Evolutionary conservation across 225 moss, liverwort and hornwort genomes (phyloP).

Genomic region (Straminergon stramineum): DNA sequence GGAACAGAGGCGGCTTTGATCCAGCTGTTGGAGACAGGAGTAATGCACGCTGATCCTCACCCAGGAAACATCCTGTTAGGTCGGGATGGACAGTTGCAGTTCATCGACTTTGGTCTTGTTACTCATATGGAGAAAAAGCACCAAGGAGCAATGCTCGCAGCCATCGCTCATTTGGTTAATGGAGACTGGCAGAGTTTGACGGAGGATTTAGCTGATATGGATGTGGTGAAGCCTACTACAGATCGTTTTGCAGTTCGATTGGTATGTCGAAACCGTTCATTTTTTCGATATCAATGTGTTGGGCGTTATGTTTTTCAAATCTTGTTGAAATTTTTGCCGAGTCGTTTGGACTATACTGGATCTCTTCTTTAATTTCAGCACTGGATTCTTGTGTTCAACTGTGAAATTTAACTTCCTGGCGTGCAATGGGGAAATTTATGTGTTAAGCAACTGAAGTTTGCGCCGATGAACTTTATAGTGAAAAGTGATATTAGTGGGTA

Average conservation of each 20-base stretch:
- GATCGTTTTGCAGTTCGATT: conserved; percentile 90
- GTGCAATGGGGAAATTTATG: background rate
- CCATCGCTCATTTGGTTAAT: conserved; percentile 92
- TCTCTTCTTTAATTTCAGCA: background rate
- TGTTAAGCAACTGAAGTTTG: background rate
- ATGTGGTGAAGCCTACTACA: conserved; percentile 78
- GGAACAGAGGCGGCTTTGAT: conserved; percentile 83
- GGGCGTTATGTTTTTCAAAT: background rate
- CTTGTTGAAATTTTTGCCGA: background rate
- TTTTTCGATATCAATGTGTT: background rate
- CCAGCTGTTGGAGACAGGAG: conserved; percentile 86
- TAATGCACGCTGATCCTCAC: conserved; percentile 98
- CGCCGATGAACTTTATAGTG: background rate
- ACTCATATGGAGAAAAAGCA: conserved; percentile 60
- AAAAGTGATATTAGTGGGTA: background rate
- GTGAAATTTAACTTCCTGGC: background rate
- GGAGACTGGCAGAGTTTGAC: conserved; percentile 93
- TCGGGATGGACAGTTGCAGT: conserved; percentile 61
- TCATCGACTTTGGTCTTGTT: conserved; percentile 87
- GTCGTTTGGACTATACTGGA: background rate
- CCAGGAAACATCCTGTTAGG: conserved; percentile 82
- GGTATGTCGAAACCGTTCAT: conserved; percentile 33
- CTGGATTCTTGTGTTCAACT: background rate
- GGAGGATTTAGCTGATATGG: conserved; percentile 88
- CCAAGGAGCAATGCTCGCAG: conserved; percentile 87